A percentile compares a stretch with the other conserved stretches of the same genome.
Evolutionary conservation across 2,329 filamentous ascomycete species (phyloP).

Genomic region (Pseudogymnoascus sp.): DNA sequence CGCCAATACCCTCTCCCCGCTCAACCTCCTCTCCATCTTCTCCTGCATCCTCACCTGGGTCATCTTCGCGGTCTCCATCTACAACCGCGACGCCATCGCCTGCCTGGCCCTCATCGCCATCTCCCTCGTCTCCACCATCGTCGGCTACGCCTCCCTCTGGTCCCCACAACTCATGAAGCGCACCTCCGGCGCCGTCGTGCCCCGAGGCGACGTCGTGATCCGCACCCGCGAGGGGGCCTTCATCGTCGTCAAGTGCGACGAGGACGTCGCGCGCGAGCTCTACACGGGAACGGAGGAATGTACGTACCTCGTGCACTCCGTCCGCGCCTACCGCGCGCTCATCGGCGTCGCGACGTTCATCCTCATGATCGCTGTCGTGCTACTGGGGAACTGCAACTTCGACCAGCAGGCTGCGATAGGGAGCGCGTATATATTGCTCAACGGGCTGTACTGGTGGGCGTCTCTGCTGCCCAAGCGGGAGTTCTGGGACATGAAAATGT

Average conservation of each 20-base stretch:
- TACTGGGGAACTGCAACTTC: slow-evolving; percentile 56
- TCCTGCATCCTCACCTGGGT: slow-evolving; percentile 43
- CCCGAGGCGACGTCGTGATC: slow-evolving; percentile 52
- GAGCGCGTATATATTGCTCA: slow-evolving; percentile 49
- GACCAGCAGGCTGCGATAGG: slow-evolving; percentile 52
- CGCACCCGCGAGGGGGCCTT: slow-evolving; percentile 54
- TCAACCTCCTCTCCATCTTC: slow-evolving; percentile 45
- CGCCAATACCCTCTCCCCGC: slow-evolving; percentile 41
- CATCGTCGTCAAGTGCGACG: slow-evolving; percentile 48
- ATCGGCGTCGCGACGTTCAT: slow-evolving; percentile 52
- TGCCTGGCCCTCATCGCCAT: slow-evolving; percentile 45
- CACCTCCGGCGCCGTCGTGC: slow-evolving; percentile 36
- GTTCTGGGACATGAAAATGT: slow-evolving; percentile 53
- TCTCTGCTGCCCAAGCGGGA: slow-evolving; percentile 32
- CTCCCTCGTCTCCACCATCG: slow-evolving; percentile 44
- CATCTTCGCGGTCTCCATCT: slow-evolving; percentile 38
- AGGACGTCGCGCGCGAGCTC: slow-evolving; percentile 54
- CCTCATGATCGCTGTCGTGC: slow-evolving; percentile 53
- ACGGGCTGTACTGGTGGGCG: slow-evolving; percentile 48
- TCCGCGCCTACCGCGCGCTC: slow-evolving; percentile 40
- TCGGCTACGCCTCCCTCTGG: slow-evolving; percentile 53
- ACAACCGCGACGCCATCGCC: slow-evolving; percentile 43
- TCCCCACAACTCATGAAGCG: slow-evolving; percentile 46
- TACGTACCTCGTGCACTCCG: slow-evolving; percentile 42
- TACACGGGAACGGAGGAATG: slow-evolving; percentile 56